These are phyloP conservation scores for Dactylellina drechsleri DNA, from an alignment of 2,329 filamentous ascomycete species.

Conservation along the genomic window DNA sequence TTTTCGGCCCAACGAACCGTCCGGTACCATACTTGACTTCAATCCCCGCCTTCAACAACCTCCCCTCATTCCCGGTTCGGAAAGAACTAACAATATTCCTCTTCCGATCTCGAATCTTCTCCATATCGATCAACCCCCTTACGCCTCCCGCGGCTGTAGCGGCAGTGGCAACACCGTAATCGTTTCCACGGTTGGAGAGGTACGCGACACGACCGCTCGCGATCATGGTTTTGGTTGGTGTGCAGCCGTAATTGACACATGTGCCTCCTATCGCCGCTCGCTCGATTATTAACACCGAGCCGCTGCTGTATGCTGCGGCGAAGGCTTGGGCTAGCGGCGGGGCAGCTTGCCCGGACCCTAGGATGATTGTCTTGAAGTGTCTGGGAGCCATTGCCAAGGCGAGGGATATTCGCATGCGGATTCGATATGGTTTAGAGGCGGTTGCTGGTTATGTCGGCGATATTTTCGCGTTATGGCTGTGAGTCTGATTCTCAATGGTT, in stretches of 20 bases:
- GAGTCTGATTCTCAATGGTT: too few relatives aligned
- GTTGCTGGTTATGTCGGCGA: too few relatives aligned
- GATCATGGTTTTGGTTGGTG: constrained; percentile 70
- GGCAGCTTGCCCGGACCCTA: constrained; percentile 68
- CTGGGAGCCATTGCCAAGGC: constrained; percentile 53
- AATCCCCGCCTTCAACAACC: constrained; percentile 63
- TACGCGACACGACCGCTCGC: constrained; percentile 67
- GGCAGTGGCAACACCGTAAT: constrained; percentile 64
- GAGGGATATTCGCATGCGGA: constrained; percentile 9
- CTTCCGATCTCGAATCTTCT: constrained; percentile 66
- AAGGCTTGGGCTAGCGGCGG: constrained; percentile 66
- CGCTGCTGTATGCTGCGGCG: constrained; percentile 63
- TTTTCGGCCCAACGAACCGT: constrained; percentile 63
- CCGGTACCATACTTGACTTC: constrained; percentile 65
- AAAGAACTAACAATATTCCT: constrained; percentile 67
- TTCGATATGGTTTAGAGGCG: too few relatives aligned
- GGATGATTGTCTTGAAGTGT: constrained; percentile 64
- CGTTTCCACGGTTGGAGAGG: constrained; percentile 62
- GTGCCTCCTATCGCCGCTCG: constrained; percentile 66
- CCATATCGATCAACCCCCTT: constrained; percentile 64
- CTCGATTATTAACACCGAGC: constrained; percentile 65
- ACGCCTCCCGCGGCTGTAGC: constrained; percentile 28
- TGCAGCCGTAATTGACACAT: constrained; percentile 69
- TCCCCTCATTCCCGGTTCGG: constrained; percentile 64
- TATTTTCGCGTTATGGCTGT: too few relatives aligned